These are phyloP conservation scores for Pseudocercospora fuligena DNA, from an alignment of 2,329 filamentous ascomycete species.

Conservation along the genomic window DNA sequence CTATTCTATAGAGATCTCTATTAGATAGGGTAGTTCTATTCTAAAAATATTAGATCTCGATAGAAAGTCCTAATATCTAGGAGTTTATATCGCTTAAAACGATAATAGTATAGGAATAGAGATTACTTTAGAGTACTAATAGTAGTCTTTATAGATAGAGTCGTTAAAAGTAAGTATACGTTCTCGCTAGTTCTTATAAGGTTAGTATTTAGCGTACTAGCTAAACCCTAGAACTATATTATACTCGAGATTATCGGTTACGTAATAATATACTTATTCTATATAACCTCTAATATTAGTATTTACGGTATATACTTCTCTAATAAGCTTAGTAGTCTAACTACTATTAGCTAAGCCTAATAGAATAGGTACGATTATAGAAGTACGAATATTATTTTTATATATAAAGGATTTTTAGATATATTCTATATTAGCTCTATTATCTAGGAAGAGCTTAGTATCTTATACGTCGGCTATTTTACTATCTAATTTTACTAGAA, in stretches of 20 bases:
- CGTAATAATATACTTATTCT: background rate
- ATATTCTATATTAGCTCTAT: no score
- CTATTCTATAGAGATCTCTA: background rate
- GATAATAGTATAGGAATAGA: background rate
- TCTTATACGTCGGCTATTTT: background rate
- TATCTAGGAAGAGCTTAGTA: no score
- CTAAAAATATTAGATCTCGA: background rate
- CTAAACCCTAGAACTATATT: background rate
- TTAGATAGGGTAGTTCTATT: background rate
- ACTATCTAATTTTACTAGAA: background rate
- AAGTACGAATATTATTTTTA: no score
- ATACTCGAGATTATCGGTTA: background rate
- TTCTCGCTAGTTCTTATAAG: background rate
- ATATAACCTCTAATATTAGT: background rate
- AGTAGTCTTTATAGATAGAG: background rate
- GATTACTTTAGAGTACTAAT: background rate
- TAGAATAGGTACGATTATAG: no score
- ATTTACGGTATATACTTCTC: no score
- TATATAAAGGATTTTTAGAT: no score
- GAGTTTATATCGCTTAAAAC: background rate
- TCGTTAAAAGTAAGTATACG: background rate
- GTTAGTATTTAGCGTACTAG: background rate
- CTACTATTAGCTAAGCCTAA: no score
- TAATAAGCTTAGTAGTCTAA: no score
- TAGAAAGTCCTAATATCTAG: background rate